Conservation (phyloP, 805 yeast species). For the Teunomyces aglyptinius region DNA sequence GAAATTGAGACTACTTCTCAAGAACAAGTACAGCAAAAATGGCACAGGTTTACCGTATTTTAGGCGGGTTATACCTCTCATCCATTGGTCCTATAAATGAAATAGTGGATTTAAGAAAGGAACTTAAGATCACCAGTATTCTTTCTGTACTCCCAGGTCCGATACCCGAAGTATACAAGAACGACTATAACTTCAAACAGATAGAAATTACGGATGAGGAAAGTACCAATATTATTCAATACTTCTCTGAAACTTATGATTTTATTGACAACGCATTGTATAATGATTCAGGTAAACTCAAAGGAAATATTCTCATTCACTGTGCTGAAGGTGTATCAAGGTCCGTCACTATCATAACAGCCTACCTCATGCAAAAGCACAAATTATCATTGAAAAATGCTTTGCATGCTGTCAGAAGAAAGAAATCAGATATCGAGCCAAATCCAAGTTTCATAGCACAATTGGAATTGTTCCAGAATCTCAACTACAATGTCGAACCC, state of each 20-base stretch:
- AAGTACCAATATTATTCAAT: slow-evolving; percentile 60
- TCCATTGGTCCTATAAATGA: slow-evolving; percentile 64
- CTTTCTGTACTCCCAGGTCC: slow-evolving; percentile 67
- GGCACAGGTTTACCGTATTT: slow-evolving; percentile 48
- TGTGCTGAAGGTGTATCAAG: slow-evolving; percentile 48
- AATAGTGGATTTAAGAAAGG: slow-evolving; percentile 47
- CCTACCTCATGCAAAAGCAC: slow-evolving; percentile 52
- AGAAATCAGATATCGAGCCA: slow-evolving; percentile 60
- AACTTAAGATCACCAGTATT: slow-evolving; percentile 65
- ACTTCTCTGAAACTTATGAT: slow-evolving; percentile 56
- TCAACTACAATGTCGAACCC: slow-evolving; percentile 26
- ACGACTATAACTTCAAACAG: slow-evolving; percentile 51
- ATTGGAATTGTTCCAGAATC: slow-evolving; percentile 54
- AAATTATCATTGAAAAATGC: slow-evolving; percentile 60
- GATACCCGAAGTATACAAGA: slow-evolving; percentile 50
- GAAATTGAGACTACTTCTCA: no score
- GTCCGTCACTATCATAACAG: slow-evolving; percentile 45
- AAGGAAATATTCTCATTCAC: slow-evolving; percentile 42
- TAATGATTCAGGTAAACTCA: slow-evolving; percentile 20
- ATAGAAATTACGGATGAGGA: slow-evolving; percentile 74
- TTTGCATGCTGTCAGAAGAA: slow-evolving; percentile 70
- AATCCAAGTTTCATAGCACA: slow-evolving; percentile 76
- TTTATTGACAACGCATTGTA: slow-evolving; percentile 68
- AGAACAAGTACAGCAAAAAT: background rate
- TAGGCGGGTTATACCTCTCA: slow-evolving; percentile 80